Base-by-base conservation (phyloP, 768 basidiomycete species). In the Macrocybe gigantea region DNA sequence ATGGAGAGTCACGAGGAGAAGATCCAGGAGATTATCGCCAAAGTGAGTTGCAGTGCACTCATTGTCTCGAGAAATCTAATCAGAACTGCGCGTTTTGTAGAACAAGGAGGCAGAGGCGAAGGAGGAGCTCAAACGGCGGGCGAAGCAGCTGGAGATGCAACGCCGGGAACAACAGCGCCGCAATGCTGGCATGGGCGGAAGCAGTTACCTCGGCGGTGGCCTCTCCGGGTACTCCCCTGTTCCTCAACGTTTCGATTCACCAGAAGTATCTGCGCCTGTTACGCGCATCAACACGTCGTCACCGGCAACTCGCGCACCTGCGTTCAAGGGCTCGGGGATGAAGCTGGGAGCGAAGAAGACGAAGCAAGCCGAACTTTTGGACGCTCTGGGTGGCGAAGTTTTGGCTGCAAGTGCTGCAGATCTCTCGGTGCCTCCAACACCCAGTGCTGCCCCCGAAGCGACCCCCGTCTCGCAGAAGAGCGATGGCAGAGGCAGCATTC, bases 91-190 rank as follows among this genome's bases (percentile, higher is more conserved):
- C 22, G 30, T 37, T 42, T 22, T 45, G 10, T 54, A 94, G 87
- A 98, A 99, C 74, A 98, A 98, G 68, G 96, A 99, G 68, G 93
- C 93, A 5, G 96, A 99, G 60, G 96, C 95, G 2, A 99, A 99
- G 64, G 96, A 99, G 64, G 95, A 97, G 60, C 85, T 99, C 61
- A 98, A 98, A 65, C 83, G 96, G 36, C 86, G 95, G 31, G 94
- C 96, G 0, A 96, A 96, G 64, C 93, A 97, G 60, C 82, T 99
- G 52, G 96, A 99, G 66, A 89, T 96, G 83, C 96, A 98, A 61
- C 83, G 95, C 37, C 77, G 94, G 33, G 95, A 99, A 62, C 92
- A 94, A 63, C 92, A 95, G 55, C 76, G 82, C 50, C 85, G 92
- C 14, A 70, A 84, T 4, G 81, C 78, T 6, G 59, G 62, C 47